Evolutionary conservation across 2,329 filamentous ascomycete species (phyloP), one percentile per base, ranked within the genome.

Genomic region (Xylariaceae sp.): DNA sequence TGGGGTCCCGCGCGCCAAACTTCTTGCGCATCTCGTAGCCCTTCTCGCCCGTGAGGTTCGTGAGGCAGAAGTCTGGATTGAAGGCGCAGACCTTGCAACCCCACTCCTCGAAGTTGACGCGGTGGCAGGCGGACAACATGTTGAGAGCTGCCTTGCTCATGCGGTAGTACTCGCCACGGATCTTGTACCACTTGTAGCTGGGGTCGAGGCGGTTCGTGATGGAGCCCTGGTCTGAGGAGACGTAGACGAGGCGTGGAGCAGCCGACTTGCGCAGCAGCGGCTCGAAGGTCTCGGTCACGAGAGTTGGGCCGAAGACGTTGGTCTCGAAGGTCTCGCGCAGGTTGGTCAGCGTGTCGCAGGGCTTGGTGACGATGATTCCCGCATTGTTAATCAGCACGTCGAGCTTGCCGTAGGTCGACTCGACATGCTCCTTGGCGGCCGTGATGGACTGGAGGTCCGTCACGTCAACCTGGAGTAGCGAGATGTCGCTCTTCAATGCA

Each of bases 381-480:
- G 83, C 82, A 45, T 74, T 76, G 64, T 73, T 76, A 65, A 79
- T 67, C 12, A 83, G 67, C 34, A 85, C 73, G 50, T 82, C 77
- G 42, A 86, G 72, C 33, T 55, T 59, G 32, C 60, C 64, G 52
- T 76, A 72, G 45, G 73, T 70, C 37, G 67, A 60, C 5, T 69
- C 64, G 36, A 86, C 65, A 33, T 79, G 69, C 2, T 76, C 56
- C 17, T 74, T 74, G 11, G 82, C 68, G 1, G 70, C 68, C 22
- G 72, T 62, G 41, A 86, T 76, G 16, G 81, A 76, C 1, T 71
- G 65, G 56, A 82, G 80, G 47, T 76, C 73, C 14, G 76, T 78
- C 0, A 85, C 71, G 56, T 86, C 82, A 45, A 78, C 76, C 3
- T 75, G 69, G 6, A 76, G 61, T 1, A 69, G 72, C 39, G 82